A percentile compares a stretch with the other conserved stretches of the same genome.
phyloP scores from a whole-genome alignment of 1,139 yeast genomes.

The Debaryomyces sp. region DNA sequence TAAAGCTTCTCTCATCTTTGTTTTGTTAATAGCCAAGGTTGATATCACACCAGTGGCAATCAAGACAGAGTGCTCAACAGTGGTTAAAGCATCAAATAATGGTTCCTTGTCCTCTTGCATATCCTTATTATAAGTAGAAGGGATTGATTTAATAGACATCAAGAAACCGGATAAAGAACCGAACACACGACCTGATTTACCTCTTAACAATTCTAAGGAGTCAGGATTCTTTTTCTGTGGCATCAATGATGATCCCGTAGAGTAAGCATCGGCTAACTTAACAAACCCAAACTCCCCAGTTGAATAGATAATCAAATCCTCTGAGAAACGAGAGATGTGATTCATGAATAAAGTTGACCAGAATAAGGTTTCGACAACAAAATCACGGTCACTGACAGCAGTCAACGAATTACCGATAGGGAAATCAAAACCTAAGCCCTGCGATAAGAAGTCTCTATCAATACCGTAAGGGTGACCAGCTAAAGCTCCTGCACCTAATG shows the following conservation, averaged over 20 bases:
- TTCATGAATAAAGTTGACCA: slow-evolving; percentile 97
- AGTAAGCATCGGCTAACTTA: slow-evolving; percentile 93
- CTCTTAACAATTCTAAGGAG: slow-evolving; percentile 90
- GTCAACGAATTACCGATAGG: slow-evolving; percentile 93
- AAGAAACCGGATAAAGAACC: slow-evolving; percentile 94
- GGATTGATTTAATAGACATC: slow-evolving; percentile 94
- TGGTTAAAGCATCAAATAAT: slow-evolving; percentile 82
- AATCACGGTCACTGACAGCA: slow-evolving; percentile 97
- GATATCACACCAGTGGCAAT: slow-evolving; percentile 97
- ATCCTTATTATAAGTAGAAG: slow-evolving; percentile 96
- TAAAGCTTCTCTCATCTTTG: slow-evolving; percentile 80
- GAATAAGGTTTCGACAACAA: slow-evolving; percentile 94
- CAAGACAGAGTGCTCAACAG: slow-evolving; percentile 89
- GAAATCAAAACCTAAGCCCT: slow-evolving; percentile 73
- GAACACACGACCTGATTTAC: slow-evolving; percentile 95
- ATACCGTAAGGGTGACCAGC: slow-evolving; percentile 99
- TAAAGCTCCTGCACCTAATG: slow-evolving; percentile 95
- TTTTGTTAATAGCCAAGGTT: slow-evolving; percentile 71
- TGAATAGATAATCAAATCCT: slow-evolving; percentile 92
- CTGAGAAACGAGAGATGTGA: slow-evolving; percentile 91
- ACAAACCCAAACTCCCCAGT: slow-evolving; percentile 97
- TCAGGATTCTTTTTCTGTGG: slow-evolving; percentile 99
- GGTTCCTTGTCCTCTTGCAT: slow-evolving; percentile 99
- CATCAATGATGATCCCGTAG: slow-evolving; percentile 98
- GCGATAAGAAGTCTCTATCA: slow-evolving; percentile 86